Percentiles rank a stretch among this genome's conserved stretches.
phyloP scores from a whole-genome alignment of 1,139 yeast species.

The Tardiomyces depauwii region DNA sequence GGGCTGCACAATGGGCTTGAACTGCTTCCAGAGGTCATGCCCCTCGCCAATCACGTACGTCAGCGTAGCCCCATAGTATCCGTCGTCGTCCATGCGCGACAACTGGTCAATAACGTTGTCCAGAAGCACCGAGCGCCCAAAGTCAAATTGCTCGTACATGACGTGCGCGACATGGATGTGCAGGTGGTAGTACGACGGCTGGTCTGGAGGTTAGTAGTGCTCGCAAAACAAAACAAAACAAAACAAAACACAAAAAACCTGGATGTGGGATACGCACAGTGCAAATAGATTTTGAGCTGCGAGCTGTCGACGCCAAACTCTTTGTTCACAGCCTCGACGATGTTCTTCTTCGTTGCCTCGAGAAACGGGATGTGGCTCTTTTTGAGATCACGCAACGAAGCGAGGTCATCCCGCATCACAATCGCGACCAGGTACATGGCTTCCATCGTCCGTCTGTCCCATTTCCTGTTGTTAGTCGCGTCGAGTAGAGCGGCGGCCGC shows the following conservation, averaged over 20 bases:
- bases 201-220: slow-evolving; percentile 29
- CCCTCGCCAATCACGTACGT: slow-evolving; percentile 62
- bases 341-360: slow-evolving; percentile 31
- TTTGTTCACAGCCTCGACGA: slow-evolving; percentile 38
- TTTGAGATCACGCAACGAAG: slow-evolving; percentile 65
- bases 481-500: not conserved
- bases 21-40: slow-evolving; percentile 57
- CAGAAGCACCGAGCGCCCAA: slow-evolving; percentile 72
- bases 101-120: slow-evolving; percentile 77
- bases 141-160: slow-evolving; percentile 60
- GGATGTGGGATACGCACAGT: slow-evolving; percentile 35
- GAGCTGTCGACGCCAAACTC: slow-evolving; percentile 35
- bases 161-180: slow-evolving; percentile 86
- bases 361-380: slow-evolving; percentile 49
- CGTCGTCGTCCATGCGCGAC: slow-evolving; percentile 36
- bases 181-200: slow-evolving; percentile 92
- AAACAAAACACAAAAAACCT: not conserved
- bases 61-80: slow-evolving; percentile 37
- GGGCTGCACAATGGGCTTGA: not conserved
- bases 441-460: slow-evolving; percentile 72
- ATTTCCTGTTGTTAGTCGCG: slow-evolving; percentile 31
- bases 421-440: slow-evolving; percentile 71
- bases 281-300: slow-evolving; percentile 63
- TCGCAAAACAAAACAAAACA: not conserved
- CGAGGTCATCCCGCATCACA: slow-evolving; percentile 59